These are phyloP conservation scores for Salix viminalis DNA, from an alignment of 345 rosid genomes.

Conservation along the genomic window DNA sequence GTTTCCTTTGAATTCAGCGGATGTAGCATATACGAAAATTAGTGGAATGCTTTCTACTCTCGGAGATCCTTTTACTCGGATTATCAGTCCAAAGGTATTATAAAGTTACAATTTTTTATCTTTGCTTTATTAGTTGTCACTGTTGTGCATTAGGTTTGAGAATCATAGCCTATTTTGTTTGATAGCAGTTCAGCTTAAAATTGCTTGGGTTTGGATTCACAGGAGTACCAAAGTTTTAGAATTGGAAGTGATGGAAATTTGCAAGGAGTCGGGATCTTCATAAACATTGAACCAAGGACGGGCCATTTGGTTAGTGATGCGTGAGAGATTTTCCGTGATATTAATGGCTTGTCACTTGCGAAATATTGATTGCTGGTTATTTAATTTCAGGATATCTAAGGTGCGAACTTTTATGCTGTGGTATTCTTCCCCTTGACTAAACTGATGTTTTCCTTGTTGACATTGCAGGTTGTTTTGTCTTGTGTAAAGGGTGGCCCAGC, in stretches of 20 bases:
- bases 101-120: too few relatives aligned
- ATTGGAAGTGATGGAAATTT: constrained; percentile 84
- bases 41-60: constrained; percentile 86
- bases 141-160: neutral
- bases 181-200: neutral
- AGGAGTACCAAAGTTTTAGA: constrained; percentile 90
- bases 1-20: constrained; percentile 75
- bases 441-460: neutral
- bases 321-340: neutral
- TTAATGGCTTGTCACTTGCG: neutral
- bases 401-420: neutral
- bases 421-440: neutral
- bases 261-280: constrained; percentile 88
- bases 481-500: constrained; percentile 84
- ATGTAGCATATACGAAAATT: constrained; percentile 70
- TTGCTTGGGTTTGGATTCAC: constrained; percentile 10
- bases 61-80: constrained; percentile 87
- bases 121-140: neutral
- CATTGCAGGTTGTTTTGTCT: constrained; percentile 72
- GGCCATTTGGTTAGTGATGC: constrained; percentile 73
- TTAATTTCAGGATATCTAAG: neutral
- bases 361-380: neutral
- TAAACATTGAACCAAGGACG: constrained; percentile 64
- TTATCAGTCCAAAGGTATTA: constrained; percentile 79
- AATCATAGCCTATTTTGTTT: neutral